phyloP scores from a whole-genome alignment of 768 basidiomycete species.

The Sporobolomyces pararoseus region DNA sequence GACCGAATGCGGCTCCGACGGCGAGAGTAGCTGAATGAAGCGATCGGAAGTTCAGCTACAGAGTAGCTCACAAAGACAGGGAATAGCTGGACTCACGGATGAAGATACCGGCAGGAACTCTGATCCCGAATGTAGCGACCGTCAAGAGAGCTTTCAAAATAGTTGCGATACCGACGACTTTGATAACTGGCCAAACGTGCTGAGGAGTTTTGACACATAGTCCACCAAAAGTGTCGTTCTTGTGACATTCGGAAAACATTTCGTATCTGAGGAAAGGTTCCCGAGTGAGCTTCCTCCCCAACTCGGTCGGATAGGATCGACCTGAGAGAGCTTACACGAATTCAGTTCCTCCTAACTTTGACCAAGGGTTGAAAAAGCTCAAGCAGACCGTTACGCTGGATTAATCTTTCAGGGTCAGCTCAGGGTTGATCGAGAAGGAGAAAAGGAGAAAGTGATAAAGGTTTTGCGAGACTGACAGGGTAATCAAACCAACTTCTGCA shows the following conservation, averaged over 20 bases:
- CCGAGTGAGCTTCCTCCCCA: no score
- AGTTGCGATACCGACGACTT: constrained; percentile 68
- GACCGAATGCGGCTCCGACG: constrained; percentile 88
- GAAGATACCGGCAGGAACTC: constrained; percentile 85
- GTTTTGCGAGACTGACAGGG: constrained; percentile 46
- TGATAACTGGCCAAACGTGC: constrained; percentile 62
- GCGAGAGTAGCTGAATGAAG: constrained; percentile 67
- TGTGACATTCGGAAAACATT: constrained; percentile 69
- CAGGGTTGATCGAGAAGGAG: no score
- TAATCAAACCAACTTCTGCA: constrained; percentile 73
- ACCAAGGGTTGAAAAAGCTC: constrained; percentile 82
- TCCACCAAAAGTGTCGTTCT: constrained; percentile 59
- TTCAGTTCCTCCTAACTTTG: constrained; percentile 87
- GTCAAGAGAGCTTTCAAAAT: constrained; percentile 75
- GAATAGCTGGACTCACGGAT: constrained; percentile 55
- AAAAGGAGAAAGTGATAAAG: no score
- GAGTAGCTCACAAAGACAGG: no score
- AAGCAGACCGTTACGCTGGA: constrained; percentile 62
- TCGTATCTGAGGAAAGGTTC: constrained; percentile 9
- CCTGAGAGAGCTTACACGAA: constrained; percentile 60
- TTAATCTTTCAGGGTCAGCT: no score
- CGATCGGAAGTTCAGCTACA: background rate
- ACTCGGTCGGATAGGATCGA: background rate
- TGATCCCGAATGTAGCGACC: constrained; percentile 60
- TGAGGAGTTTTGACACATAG: constrained; percentile 60